phyloP scores from a whole-genome alignment of 2,329 filamentous ascomycete species.

The Rosellinia necatrix region DNA sequence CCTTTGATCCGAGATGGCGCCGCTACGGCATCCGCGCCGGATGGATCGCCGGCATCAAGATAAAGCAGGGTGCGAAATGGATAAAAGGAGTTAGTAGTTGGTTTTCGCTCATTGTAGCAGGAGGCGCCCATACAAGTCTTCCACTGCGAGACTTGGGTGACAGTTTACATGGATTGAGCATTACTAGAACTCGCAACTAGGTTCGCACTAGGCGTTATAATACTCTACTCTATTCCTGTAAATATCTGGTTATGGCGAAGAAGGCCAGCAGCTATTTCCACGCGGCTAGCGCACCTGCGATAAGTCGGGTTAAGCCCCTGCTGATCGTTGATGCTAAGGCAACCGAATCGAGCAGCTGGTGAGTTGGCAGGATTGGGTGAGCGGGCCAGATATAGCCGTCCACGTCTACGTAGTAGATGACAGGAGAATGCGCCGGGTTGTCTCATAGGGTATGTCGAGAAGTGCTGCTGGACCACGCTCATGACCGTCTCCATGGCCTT shows the following conservation, averaged over 20 bases:
- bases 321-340: constrained; percentile 48
- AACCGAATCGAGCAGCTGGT: constrained; percentile 46
- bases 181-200: constrained; percentile 54
- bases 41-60: constrained; percentile 55
- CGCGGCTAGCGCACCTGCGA: constrained; percentile 50
- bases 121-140: constrained; percentile 52
- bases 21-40: constrained; percentile 47
- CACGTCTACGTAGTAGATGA: too few relatives aligned
- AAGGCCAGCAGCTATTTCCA: constrained; percentile 50
- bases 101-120: constrained; percentile 55
- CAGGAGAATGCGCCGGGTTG: too few relatives aligned
- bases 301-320: constrained; percentile 47
- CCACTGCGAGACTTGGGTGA: constrained; percentile 52
- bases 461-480: too few relatives aligned
- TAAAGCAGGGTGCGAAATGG: constrained; percentile 46
- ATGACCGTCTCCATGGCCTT: too few relatives aligned
- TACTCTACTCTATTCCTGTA: too few relatives aligned
- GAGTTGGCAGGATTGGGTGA: constrained; percentile 50
- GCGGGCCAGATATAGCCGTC: constrained; percentile 49
- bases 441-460: too few relatives aligned
- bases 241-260: constrained; percentile 32
- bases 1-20: constrained; percentile 49
- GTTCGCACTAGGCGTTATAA: constrained; percentile 51
- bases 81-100: constrained; percentile 64
- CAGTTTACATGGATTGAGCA: constrained; percentile 56